phyloP scores from a whole-genome alignment of 176 grass and related monocot genomes.

The Oryza australiensis region DNA sequence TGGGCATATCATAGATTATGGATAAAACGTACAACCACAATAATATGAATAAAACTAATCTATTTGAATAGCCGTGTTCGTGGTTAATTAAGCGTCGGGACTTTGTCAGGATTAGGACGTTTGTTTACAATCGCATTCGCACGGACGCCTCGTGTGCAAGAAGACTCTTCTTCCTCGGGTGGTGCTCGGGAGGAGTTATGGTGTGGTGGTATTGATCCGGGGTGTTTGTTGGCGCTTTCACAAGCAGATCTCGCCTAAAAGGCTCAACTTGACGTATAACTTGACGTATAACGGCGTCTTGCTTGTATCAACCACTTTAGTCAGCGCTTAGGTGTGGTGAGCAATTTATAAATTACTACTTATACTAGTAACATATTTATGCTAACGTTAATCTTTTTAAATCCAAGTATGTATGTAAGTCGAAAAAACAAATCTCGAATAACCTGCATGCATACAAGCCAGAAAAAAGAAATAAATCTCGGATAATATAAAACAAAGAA shows the following conservation, averaged over 20 bases:
- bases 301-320: not conserved
- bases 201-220: not conserved
- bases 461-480: too few species aligned
- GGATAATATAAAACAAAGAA: too few species aligned
- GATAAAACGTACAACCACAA: too few species aligned
- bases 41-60: too few species aligned
- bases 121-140: not conserved
- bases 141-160: not conserved
- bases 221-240: conserved; percentile 3
- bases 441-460: too few species aligned
- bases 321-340: not conserved
- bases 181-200: not conserved
- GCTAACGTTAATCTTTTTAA: too few species aligned
- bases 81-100: too few species aligned
- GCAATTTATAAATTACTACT: not conserved
- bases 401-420: too few species aligned
- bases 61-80: too few species aligned
- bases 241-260: conserved; percentile 44
- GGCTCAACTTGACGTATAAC: not conserved
- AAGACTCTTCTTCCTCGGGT: not conserved
- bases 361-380: too few species aligned
- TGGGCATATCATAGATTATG: too few species aligned
- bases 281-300: not conserved
- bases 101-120: not conserved
- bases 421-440: too few species aligned